Evolutionary conservation across 2,329 filamentous ascomycete genomes (phyloP).

Genomic region (Colletotrichum trifolii): DNA sequence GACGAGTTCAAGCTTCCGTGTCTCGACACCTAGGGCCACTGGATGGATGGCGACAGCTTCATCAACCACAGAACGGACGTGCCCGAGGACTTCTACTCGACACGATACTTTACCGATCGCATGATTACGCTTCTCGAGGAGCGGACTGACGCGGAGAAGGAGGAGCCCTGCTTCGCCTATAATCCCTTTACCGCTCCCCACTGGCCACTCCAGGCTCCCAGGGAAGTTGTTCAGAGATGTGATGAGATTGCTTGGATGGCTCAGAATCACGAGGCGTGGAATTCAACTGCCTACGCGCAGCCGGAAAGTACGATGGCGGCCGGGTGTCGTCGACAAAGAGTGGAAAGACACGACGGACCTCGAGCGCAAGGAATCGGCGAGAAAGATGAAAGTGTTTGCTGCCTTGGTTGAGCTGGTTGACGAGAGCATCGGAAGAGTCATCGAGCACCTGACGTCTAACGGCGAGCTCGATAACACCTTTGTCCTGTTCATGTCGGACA

Average conservation of each 20-base stretch:
- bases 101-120: conserved; percentile 54
- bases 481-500: conserved; percentile 66
- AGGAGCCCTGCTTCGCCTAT: conserved; percentile 60
- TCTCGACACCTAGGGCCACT: conserved; percentile 37
- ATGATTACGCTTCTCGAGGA: conserved; percentile 54
- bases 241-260: not conserved
- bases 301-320: conserved; percentile 44
- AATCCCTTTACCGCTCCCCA: conserved; percentile 64
- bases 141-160: conserved; percentile 50
- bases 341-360: conserved; percentile 23
- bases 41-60: conserved; percentile 56
- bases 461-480: conserved; percentile 64
- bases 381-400: conserved; percentile 60
- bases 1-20: conserved; percentile 6
- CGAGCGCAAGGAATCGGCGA: conserved; percentile 40
- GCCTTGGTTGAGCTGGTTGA: conserved; percentile 69
- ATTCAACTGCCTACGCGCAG: conserved; percentile 37
- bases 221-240: conserved; percentile 34
- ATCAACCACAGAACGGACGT: conserved; percentile 48
- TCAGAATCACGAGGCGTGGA: too few species aligned
- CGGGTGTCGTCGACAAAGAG: conserved; percentile 13
- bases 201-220: conserved; percentile 63
- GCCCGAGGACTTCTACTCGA: conserved; percentile 57
- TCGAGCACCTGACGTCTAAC: conserved; percentile 60
- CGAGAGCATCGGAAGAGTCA: conserved; percentile 61